Base-by-base conservation (phyloP, 2,329 filamentous ascomycete species). In the Cryphonectria parasitica region DNA sequence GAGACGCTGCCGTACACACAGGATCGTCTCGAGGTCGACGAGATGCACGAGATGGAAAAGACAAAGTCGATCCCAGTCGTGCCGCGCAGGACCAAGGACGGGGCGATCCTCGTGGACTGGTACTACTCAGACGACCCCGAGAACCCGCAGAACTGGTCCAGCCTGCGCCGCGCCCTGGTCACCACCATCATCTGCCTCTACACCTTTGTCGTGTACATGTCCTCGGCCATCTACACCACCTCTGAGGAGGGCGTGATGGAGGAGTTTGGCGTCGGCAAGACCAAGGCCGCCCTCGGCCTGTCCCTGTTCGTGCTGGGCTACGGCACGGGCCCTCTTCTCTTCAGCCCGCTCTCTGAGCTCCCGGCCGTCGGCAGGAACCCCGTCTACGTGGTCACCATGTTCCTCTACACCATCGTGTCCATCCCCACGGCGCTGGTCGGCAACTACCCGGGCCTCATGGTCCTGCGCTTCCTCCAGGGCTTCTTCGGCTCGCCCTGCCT, bases 401-500 rank as follows among this genome's bases (percentile, higher is more conserved):
- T 87, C 70, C 81, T 93, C 39, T 93, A 92, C 77, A 88, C 91
- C 64, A 85, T 92, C 72, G 79, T 93, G 15, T 88, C 86, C 7
- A 85, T 93, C 22, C 90, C 90, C 0, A 88, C 90, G 0, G 88
- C 89, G 0, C 78, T 92, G 0, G 88, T 88, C 3, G 79, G 86
- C 61, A 91, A 89, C 80, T 91, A 89, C 67, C 80, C 87, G 0
- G 89, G 89, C 0, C 82, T 93, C 13, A 84, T 92, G 75, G 87
- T 91, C 2, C 81, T 90, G 2, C 85, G 90, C 1, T 91, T 91
- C 79, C 78, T 91, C 4, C 87, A 88, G 71, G 90, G 89, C 1
- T 90, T 91, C 82, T 90, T 91, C 74, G 89, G 90, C 11, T 88
- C 85, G 10, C 90, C 90, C 0, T 90, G 87, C 77, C 80, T 93